Conservation (phyloP, 2,329 filamentous ascomycete genomes). For the Fusarium sp. region DNA sequence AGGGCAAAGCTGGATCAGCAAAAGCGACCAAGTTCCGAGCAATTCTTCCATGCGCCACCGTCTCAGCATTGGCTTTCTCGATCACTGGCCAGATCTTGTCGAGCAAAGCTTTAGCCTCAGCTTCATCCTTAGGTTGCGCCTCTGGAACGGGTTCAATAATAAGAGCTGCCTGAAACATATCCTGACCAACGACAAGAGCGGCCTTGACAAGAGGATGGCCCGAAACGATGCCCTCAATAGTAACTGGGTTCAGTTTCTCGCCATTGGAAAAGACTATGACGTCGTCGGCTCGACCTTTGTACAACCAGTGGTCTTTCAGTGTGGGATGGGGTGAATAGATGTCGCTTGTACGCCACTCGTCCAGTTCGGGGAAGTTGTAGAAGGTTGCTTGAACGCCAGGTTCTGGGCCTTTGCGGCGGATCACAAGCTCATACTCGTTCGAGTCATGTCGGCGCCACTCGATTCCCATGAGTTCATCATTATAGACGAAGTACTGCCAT, state of each 20-base stretch:
- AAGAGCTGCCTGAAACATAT: slow-evolving; percentile 2
- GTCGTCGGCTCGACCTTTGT: slow-evolving; percentile 12
- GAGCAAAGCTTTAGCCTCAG: neutral
- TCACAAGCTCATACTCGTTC: neutral
- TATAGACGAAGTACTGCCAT: slow-evolving; percentile 8
- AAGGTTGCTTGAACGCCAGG: neutral
- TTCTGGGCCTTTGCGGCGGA: neutral
- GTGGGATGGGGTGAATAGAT: slow-evolving; percentile 6
- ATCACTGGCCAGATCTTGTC: neutral
- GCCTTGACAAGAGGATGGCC: neutral
- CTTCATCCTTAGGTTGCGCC: fast-evolving
- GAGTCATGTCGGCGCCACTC: neutral
- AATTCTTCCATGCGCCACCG: neutral
- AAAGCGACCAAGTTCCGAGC: neutral
- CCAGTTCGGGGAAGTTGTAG: slow-evolving; percentile 10
- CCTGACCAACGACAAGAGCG: neutral
- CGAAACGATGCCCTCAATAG: neutral
- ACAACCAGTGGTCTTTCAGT: neutral
- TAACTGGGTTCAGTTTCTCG: slow-evolving; percentile 6
- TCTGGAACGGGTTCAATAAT: slow-evolving; percentile 4
- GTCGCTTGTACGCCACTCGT: slow-evolving; percentile 8
- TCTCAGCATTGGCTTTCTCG: neutral
- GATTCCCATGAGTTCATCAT: neutral
- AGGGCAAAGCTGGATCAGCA: neutral
- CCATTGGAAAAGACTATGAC: slow-evolving; percentile 2